phyloP scores from a whole-genome alignment of 257 asterid species.

The Leptodermis oblonga region DNA sequence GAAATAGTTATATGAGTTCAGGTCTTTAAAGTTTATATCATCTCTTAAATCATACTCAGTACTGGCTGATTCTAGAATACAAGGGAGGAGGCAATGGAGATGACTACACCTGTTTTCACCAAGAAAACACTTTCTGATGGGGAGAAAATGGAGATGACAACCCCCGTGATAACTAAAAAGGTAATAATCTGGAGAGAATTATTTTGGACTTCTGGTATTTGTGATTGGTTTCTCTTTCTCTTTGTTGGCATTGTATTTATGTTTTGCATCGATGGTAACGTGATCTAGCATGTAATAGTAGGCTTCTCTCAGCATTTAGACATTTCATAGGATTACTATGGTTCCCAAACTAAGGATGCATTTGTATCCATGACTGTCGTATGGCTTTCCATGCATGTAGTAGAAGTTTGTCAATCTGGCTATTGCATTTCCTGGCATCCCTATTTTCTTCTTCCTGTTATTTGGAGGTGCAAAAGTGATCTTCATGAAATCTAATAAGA shows the following conservation, averaged over 20 bases:
- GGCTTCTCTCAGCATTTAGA: background rate
- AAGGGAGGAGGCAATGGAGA: slow-evolving; percentile 64
- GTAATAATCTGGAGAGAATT: slow-evolving; percentile 25
- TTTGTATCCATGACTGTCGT: background rate
- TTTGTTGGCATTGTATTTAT: background rate
- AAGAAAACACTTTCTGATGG: slow-evolving; percentile 49
- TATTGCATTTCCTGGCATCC: background rate
- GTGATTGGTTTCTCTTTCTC: background rate
- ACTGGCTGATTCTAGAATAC: slow-evolving; percentile 49
- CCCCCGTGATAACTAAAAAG: slow-evolving; percentile 76
- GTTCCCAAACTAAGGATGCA: background rate
- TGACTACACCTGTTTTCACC: slow-evolving; percentile 84
- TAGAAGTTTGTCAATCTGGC: background rate
- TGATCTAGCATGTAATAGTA: background rate
- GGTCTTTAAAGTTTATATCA: slow-evolving; percentile 4
- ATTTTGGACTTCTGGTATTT: background rate
- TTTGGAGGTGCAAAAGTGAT: background rate
- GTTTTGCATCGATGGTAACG: background rate
- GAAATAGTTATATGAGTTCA: slow-evolving; percentile 8
- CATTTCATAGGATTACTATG: background rate
- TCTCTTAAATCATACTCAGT: slow-evolving; percentile 6
- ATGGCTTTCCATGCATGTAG: background rate
- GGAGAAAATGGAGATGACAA: slow-evolving; percentile 87
- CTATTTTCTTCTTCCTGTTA: background rate
- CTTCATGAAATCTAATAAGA: background rate